phyloP scores from a whole-genome alignment of 208 protist genomes.

The Leishmania major region DNA sequence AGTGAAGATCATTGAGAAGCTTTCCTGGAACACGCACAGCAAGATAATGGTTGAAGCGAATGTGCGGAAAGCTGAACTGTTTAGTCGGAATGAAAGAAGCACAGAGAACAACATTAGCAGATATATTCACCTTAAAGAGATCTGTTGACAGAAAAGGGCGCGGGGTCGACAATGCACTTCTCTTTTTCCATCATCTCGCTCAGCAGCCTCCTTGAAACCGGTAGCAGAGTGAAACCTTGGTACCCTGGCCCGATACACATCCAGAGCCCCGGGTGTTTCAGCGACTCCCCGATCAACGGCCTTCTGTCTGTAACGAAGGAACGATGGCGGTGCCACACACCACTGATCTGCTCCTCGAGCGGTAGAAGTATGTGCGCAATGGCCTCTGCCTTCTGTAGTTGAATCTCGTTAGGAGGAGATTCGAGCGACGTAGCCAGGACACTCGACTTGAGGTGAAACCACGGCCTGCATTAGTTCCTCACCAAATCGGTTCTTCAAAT shows the following conservation, averaged over 20 bases:
- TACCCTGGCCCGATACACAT: conserved; percentile 31
- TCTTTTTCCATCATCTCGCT: conserved; percentile 31
- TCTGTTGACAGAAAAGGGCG: conserved; percentile 22
- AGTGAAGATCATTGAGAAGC: background rate
- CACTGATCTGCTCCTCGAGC: conserved; percentile 22
- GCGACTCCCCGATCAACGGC: conserved; percentile 35
- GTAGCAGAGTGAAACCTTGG: conserved; percentile 24
- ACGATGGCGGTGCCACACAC: conserved; percentile 31
- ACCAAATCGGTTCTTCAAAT: conserved; percentile 17
- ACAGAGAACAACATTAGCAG: background rate
- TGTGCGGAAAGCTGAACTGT: too few relatives aligned
- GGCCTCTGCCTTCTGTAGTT: conserved; percentile 18
- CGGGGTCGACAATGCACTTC: conserved; percentile 26
- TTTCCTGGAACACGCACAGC: background rate
- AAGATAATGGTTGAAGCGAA: background rate
- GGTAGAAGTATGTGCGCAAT: conserved; percentile 21
- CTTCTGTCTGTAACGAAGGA: conserved; percentile 35
- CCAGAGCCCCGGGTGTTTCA: conserved; percentile 22
- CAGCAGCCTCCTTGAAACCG: conserved; percentile 27
- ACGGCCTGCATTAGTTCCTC: conserved; percentile 10
- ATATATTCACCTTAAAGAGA: conserved; percentile 6
- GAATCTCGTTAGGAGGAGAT: conserved; percentile 20
- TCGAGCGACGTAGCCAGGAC: conserved; percentile 7
- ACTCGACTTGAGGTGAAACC: conserved; percentile 15
- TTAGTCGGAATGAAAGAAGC: background rate